These are phyloP conservation scores for Basidiobolus heterosporus DNA, from an alignment of 371 early-diverging fungal species.

Conservation along the genomic window DNA sequence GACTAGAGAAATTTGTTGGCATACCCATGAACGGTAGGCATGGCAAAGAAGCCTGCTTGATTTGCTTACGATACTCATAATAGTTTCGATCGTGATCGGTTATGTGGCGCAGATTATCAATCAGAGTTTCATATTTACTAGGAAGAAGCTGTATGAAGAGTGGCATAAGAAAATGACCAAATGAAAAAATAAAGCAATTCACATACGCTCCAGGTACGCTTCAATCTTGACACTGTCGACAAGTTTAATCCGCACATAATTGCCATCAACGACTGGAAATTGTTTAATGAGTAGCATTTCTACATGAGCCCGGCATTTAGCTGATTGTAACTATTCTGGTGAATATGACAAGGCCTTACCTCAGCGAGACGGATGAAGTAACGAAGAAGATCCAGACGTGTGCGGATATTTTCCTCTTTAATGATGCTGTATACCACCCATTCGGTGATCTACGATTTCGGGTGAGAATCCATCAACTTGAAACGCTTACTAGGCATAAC, in stretches of 20 bases:
- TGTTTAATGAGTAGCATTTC: constrained; percentile 32
- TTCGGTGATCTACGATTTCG: constrained; percentile 50
- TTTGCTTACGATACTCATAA: constrained; percentile 43
- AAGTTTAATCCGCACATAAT: constrained; percentile 59
- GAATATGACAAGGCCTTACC: background rate
- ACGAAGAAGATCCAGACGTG: constrained; percentile 55
- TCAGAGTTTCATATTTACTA: constrained; percentile 26
- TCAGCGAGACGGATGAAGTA: constrained; percentile 42
- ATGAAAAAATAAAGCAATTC: background rate
- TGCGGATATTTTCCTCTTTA: constrained; percentile 53
- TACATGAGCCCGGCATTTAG: no score
- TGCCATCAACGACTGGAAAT: constrained; percentile 66
- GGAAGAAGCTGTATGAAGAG: constrained; percentile 17
- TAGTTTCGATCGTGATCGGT: constrained; percentile 35
- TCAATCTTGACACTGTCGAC: constrained; percentile 52
- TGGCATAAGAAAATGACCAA: background rate
- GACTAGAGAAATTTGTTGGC: background rate
- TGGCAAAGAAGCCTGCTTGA: constrained; percentile 46
- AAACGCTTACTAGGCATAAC: background rate
- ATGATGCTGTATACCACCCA: constrained; percentile 44
- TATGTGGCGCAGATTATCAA: constrained; percentile 32
- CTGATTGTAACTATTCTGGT: no score
- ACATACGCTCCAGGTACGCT: constrained; percentile 41
- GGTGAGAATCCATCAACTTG: background rate
- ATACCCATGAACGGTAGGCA: constrained; percentile 63